A percentile compares a stretch with the other conserved stretches of the same genome.
Evolutionary conservation across 345 rosid genomes (phyloP).

Genomic region (Corchorus capsularis): DNA sequence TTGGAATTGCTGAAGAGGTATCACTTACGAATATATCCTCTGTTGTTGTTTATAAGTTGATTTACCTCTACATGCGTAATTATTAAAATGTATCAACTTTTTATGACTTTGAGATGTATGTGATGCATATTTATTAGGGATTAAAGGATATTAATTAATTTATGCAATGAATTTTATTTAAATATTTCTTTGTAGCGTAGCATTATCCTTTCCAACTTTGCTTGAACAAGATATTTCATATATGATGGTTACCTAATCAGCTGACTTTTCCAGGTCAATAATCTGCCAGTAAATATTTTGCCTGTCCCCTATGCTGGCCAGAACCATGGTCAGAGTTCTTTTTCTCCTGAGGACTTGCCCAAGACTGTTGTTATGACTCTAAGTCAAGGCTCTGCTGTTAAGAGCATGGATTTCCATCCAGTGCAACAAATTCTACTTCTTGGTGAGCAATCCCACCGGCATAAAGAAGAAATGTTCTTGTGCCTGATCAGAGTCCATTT

Average conservation of each 20-base stretch:
- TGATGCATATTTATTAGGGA: constrained; percentile 1
- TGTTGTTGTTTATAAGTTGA: constrained; percentile 11
- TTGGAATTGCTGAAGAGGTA: constrained; percentile 80
- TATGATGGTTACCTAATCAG: constrained; percentile 8
- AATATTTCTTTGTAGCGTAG: neutral
- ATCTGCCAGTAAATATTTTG: constrained; percentile 67
- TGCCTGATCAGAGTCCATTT: constrained; percentile 12
- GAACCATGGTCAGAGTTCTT: constrained; percentile 72
- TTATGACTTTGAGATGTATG: constrained; percentile 8
- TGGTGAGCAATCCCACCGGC: constrained; percentile 47
- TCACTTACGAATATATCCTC: constrained; percentile 1
- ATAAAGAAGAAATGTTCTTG: constrained; percentile 8
- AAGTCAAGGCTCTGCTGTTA: constrained; percentile 68
- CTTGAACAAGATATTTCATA: neutral
- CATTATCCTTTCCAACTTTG: constrained; percentile 5
- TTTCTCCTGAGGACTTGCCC: constrained; percentile 81
- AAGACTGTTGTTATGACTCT: constrained; percentile 60
- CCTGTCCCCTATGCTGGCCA: constrained; percentile 63
- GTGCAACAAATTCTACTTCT: constrained; percentile 74
- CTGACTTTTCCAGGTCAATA: constrained; percentile 56
- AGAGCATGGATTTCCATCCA: constrained; percentile 94
- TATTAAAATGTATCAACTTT: neutral
- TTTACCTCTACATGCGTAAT: neutral
- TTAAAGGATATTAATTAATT: neutral
- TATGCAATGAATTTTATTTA: neutral